These are phyloP conservation scores for Epichloe amarillans DNA, from an alignment of 2,329 filamentous ascomycete genomes.

Conservation along the genomic window DNA sequence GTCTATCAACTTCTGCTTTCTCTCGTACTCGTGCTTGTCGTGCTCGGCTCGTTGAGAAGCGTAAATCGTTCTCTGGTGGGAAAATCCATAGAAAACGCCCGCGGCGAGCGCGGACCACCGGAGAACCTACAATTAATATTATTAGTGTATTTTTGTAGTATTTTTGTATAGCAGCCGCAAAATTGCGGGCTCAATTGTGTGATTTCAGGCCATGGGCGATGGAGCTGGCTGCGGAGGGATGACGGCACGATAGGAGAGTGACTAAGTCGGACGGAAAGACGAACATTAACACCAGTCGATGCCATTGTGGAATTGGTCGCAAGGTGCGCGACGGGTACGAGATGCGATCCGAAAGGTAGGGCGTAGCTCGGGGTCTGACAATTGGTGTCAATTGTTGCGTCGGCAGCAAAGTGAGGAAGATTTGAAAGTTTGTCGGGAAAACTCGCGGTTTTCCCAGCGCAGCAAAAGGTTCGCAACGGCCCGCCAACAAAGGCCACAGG, in stretches of 20 bases:
- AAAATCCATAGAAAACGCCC: conserved; percentile 91
- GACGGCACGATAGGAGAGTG: conserved; percentile 11
- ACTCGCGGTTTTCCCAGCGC: conserved; percentile 30
- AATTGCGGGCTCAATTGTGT: background rate
- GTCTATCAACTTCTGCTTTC: conserved; percentile 83
- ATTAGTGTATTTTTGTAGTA: conserved; percentile 12
- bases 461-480: conserved; percentile 6
- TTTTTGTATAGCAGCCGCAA: background rate
- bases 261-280: conserved; percentile 17
- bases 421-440: conserved; percentile 32
- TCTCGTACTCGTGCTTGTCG: conserved; percentile 71
- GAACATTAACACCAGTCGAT: conserved; percentile 56
- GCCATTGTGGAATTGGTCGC: conserved; percentile 41
- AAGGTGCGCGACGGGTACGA: conserved; percentile 27
- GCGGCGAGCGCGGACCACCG: conserved; percentile 89
- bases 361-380: conserved; percentile 22
- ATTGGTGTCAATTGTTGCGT: conserved; percentile 29
- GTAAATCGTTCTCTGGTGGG: conserved; percentile 75
- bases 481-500: conserved; percentile 3
- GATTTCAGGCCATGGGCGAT: conserved; percentile 9
- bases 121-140: conserved; percentile 55
- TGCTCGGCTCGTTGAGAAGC: conserved; percentile 56
- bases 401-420: conserved; percentile 24
- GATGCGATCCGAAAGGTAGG: conserved; percentile 22
- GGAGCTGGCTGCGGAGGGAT: background rate